Percentiles rank a stretch among this genome's conserved stretches.
Evolutionary conservation across 495 filamentous ascomycete species (phyloP).

Genomic region (Penicillium desertorum): DNA sequence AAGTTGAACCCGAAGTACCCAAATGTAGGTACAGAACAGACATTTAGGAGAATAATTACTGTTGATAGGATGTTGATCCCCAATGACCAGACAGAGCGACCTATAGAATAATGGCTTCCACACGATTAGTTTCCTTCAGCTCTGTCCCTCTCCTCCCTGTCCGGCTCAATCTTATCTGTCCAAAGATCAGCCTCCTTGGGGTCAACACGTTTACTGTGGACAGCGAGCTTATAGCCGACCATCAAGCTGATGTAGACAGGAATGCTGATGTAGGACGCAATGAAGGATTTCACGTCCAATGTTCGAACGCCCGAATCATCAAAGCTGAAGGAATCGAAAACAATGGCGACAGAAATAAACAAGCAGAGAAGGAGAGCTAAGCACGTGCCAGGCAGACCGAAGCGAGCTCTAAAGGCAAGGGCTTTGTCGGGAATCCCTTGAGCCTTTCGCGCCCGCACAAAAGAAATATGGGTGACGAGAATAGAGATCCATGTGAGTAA

Average conservation of each 20-base stretch:
- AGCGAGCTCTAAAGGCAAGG: constrained; percentile 70
- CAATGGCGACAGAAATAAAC: constrained; percentile 71
- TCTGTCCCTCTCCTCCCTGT: neutral
- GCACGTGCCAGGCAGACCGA: constrained; percentile 66
- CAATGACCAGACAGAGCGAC: no score
- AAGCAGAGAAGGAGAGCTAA: constrained; percentile 62
- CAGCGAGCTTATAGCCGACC: constrained; percentile 62
- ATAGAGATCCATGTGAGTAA: constrained; percentile 70
- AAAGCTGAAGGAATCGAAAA: constrained; percentile 62
- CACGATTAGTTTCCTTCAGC: neutral
- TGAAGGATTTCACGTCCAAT: constrained; percentile 63
- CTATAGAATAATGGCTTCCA: no score
- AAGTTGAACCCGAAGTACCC: neutral
- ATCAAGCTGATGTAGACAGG: constrained; percentile 71
- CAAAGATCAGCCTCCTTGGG: constrained; percentile 63
- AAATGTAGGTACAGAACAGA: neutral
- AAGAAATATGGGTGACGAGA: constrained; percentile 74
- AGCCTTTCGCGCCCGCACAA: constrained; percentile 66
- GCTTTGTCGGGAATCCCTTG: constrained; percentile 62
- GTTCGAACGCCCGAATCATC: constrained; percentile 35
- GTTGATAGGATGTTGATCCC: no score
- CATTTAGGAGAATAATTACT: neutral
- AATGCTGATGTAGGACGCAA: constrained; percentile 76
- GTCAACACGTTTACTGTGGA: constrained; percentile 49
- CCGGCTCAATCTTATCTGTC: constrained; percentile 38